A percentile compares a stretch with the other conserved stretches of the same genome.
phyloP scores from a whole-genome alignment of 164 flowering plant genomes.

The Vitis rupestris region DNA sequence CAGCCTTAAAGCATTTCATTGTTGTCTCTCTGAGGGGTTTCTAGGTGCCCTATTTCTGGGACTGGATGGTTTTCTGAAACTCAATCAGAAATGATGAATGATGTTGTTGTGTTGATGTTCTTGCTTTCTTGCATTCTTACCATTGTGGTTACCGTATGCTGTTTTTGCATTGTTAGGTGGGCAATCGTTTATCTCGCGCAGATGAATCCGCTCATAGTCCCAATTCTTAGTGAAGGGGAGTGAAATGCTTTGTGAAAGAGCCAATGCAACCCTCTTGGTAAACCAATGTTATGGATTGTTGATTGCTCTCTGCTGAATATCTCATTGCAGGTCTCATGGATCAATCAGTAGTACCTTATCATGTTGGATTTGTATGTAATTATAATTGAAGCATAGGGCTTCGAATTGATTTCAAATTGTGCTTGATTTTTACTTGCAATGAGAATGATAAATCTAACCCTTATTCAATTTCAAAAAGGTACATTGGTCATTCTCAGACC shows the following conservation, averaged over 20 bases:
- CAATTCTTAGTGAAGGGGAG: constrained; percentile 52
- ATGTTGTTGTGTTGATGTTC: neutral
- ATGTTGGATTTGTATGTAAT: constrained; percentile 16
- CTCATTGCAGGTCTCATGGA: constrained; percentile 1
- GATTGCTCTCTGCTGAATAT: neutral
- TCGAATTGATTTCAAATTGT: neutral
- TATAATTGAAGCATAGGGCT: constrained; percentile 5
- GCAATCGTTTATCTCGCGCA: constrained; percentile 53
- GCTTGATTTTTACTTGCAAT: neutral
- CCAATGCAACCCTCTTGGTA: neutral
- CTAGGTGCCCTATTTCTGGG: neutral
- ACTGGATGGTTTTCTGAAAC: neutral
- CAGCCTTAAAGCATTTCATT: neutral
- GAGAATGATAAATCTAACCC: neutral
- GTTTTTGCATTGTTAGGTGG: constrained; percentile 30
- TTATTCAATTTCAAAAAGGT: constrained; percentile 4
- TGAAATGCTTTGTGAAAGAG: constrained; percentile 18
- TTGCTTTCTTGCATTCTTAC: neutral
- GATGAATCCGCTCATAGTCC: constrained; percentile 61
- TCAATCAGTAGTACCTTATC: neutral
- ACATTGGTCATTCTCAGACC: neutral
- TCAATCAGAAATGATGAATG: no score
- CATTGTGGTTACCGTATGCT: neutral
- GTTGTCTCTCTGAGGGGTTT: no score
- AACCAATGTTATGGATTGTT: constrained; percentile 8